phyloP scores from a whole-genome alignment of 2,329 filamentous ascomycete genomes.

The Penicillium janthinellum region DNA sequence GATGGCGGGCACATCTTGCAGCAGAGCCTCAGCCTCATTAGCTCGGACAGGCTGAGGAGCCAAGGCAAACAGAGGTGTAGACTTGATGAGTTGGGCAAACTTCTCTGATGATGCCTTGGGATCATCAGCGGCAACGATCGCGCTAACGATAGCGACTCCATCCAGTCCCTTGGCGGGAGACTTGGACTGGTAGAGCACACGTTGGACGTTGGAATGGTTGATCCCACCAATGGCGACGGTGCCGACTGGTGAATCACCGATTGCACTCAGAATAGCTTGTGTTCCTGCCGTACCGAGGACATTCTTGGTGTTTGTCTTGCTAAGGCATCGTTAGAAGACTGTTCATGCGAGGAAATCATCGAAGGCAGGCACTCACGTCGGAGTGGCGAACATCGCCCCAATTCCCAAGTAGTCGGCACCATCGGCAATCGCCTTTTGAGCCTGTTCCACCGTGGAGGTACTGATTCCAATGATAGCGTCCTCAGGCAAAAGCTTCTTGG shows the following conservation, averaged over 20 bases:
- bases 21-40: slow-evolving; percentile 32
- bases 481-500: slow-evolving; percentile 71
- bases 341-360: neutral
- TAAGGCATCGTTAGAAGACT: slow-evolving; percentile 36
- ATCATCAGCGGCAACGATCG: slow-evolving; percentile 73
- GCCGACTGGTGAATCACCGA: slow-evolving; percentile 53
- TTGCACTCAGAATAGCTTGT: slow-evolving; percentile 63
- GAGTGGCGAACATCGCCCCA: slow-evolving; percentile 83
- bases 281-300: slow-evolving; percentile 76
- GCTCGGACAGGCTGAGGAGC: slow-evolving; percentile 30
- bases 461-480: slow-evolving; percentile 87
- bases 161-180: slow-evolving; percentile 64
- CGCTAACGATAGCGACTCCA: slow-evolving; percentile 86
- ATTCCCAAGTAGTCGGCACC: slow-evolving; percentile 92
- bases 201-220: slow-evolving; percentile 72
- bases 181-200: slow-evolving; percentile 71
- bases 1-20: slow-evolving; percentile 48
- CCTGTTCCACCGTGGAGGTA: slow-evolving; percentile 74
- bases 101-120: slow-evolving; percentile 64
- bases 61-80: slow-evolving; percentile 37
- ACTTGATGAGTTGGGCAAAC: slow-evolving; percentile 60
- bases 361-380: slow-evolving; percentile 61
- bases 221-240: slow-evolving; percentile 86
- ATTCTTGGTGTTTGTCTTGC: slow-evolving; percentile 82
- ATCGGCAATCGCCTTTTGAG: slow-evolving; percentile 66